A percentile compares a stretch with the other conserved stretches of the same genome.
Conservation (phyloP, 257 asterid species). For the Lycium ferocissimum region DNA sequence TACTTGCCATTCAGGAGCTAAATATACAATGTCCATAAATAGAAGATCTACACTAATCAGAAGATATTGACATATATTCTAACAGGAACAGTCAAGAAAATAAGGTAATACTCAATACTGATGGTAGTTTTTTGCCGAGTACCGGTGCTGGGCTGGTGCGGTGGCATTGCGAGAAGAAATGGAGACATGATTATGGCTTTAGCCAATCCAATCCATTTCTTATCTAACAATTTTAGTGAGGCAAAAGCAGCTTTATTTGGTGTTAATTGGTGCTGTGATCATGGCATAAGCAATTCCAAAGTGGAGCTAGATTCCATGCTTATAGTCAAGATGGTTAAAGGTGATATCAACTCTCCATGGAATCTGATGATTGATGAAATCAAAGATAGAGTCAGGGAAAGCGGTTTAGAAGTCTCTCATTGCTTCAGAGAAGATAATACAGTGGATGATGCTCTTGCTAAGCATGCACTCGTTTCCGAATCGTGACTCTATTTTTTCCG, state of each 20-base stretch:
- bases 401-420: background rate
- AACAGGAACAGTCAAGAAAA: no score
- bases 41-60: no score
- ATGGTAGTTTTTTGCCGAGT: background rate
- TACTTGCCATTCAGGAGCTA: no score
- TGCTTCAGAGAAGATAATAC: background rate
- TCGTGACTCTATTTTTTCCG: no score
- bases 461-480: background rate
- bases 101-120: background rate
- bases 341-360: background rate
- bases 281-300: no score
- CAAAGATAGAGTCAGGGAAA: background rate
- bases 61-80: no score
- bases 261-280: background rate
- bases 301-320: background rate
- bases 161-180: background rate
- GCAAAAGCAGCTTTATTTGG: background rate
- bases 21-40: no score
- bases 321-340: background rate
- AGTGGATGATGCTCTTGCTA: background rate
- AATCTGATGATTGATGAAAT: background rate
- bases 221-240: background rate
- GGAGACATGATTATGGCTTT: background rate
- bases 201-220: background rate
- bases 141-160: background rate